A percentile compares a stretch with the other conserved stretches of the same genome.
Conservation (phyloP, 495 filamentous ascomycete genomes). For the Parmelia sp. region DNA sequence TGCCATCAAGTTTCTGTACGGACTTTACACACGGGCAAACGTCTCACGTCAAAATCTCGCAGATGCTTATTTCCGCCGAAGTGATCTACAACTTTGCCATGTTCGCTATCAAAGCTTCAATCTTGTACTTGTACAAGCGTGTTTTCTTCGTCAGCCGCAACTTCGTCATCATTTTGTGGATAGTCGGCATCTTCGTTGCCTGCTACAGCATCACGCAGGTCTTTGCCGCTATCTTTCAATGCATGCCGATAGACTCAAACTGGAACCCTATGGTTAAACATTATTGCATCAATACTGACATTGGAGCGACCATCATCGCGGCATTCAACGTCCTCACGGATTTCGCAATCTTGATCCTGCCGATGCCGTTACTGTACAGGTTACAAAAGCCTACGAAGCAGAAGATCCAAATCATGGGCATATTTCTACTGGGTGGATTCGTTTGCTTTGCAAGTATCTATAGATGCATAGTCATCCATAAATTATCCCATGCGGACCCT, state of each 20-base stretch:
- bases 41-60: neutral
- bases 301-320: slow-evolving; percentile 24
- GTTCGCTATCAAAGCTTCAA: slow-evolving; percentile 25
- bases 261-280: slow-evolving; percentile 15
- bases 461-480: slow-evolving; percentile 22
- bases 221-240: slow-evolving; percentile 10
- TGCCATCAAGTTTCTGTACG: neutral
- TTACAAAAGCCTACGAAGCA: slow-evolving; percentile 27
- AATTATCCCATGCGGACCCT: slow-evolving; percentile 14
- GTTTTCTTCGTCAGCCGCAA: slow-evolving; percentile 31
- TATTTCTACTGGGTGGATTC: slow-evolving; percentile 14
- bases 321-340: slow-evolving; percentile 30
- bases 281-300: slow-evolving; percentile 27
- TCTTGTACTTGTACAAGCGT: slow-evolving; percentile 34
- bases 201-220: slow-evolving; percentile 23
- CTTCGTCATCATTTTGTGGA: slow-evolving; percentile 32
- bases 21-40: neutral
- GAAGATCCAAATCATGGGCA: slow-evolving; percentile 24
- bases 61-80: slow-evolving; percentile 13
- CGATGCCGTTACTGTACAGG: slow-evolving; percentile 29
- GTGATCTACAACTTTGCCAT: slow-evolving; percentile 7
- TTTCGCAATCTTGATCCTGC: slow-evolving; percentile 30
- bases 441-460: slow-evolving; percentile 28
- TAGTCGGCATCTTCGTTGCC: slow-evolving; percentile 31
- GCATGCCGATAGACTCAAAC: slow-evolving; percentile 1